Base-by-base conservation (phyloP, 176 grass and related monocot species). In the Pontederia paniculata region DNA sequence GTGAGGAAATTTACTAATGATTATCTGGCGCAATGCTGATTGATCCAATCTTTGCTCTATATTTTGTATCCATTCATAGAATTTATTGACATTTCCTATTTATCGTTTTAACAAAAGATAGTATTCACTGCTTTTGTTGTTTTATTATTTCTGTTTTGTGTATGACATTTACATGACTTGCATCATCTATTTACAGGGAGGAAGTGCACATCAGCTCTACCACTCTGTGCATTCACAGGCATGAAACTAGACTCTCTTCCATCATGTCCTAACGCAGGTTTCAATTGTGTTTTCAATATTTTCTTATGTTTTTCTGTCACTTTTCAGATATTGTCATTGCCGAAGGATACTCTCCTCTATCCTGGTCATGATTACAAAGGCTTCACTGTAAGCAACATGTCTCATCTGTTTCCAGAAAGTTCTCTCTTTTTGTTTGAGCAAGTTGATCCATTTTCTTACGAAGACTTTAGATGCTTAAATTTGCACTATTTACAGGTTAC, bases 281-380 rank as follows among this genome's bases (percentile, higher is more conserved):
- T 22, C 44, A 46, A 23, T 3, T 72, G 23, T 62, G 17, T 23
- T 37, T 42, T 53, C n/a, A 13, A 12, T 48, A 37, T 2, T 8
- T 9, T 52, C 14, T 77, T n/a, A 78, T 13, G 54, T 45, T 31
- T 23, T 58, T 23, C 54, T 18, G 42, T 12, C 28, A 61, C n/a
- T 22, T 52, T 45, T 69, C 78, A 98, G 93, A 98, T 98, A 72
- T 82, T 98, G 45, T 82, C 83, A 28, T 70, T 98, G 72, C 93
- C 86, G 37, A 84, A 77, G 61, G 80, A 91, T 73, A 91, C 93
- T 52, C 73, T 98, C 25, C 75, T 98, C 23, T 98, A 91, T 79
- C 93, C 93, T 66, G 80, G 20, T 50, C 93, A 98, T 77, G 93
- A 98, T 69, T 98, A 98, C 70, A 91, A 91, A 77, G 93, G 93